phyloP scores from a whole-genome alignment of 306 rosid species.

The Psophocarpus tetragonolobus region DNA sequence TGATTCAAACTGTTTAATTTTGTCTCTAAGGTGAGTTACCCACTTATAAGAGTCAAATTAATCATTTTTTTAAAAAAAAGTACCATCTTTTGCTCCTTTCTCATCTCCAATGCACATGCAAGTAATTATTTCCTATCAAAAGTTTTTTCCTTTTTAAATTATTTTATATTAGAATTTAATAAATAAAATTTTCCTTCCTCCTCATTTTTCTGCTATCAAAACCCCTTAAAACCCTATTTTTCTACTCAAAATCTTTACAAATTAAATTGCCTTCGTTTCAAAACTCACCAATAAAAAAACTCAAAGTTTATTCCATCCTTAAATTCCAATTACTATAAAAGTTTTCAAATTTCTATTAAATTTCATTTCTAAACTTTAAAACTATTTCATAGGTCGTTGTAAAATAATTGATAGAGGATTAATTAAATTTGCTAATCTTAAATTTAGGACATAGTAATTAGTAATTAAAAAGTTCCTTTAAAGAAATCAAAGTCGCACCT shows the following conservation, averaged over 20 bases:
- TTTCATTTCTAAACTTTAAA: background rate
- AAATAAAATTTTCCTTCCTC: background rate
- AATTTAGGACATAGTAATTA: no score
- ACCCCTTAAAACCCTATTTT: background rate
- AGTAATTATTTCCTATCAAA: no score
- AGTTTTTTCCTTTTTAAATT: no score
- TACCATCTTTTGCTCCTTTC: background rate
- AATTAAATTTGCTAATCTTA: background rate
- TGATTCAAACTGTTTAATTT: no score
- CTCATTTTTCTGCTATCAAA: background rate
- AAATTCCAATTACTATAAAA: background rate
- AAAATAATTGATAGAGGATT: background rate
- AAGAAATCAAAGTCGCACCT: background rate
- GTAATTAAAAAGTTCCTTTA: no score
- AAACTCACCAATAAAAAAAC: background rate
- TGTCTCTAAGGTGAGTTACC: no score
- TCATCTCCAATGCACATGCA: background rate
- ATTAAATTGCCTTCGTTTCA: background rate
- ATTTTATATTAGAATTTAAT: background rate
- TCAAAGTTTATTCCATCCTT: background rate
- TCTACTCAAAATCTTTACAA: background rate
- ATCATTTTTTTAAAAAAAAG: no score
- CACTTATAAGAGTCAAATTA: no score
- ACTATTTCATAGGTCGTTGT: background rate
- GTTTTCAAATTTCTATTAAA: background rate